phyloP scores from a whole-genome alignment of 2,329 filamentous ascomycete species.

The Tolypocladium album region DNA sequence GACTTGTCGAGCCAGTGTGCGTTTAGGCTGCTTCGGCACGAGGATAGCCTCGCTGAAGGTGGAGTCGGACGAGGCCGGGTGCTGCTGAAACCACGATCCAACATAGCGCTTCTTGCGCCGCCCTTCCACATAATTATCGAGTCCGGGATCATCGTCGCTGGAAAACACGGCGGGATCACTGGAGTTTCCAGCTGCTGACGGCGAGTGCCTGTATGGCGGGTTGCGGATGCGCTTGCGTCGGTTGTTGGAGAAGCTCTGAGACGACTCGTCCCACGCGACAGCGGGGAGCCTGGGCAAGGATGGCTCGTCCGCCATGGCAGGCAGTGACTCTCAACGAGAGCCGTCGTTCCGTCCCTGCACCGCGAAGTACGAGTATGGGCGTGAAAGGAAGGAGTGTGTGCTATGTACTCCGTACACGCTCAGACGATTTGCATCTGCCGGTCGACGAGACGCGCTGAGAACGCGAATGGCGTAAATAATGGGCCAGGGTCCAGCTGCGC shows the following conservation, averaged over 20 bases:
- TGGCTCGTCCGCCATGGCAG: constrained; percentile 28
- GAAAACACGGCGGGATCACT: constrained; percentile 65
- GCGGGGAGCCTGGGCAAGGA: constrained; percentile 27
- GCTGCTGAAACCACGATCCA: constrained; percentile 59
- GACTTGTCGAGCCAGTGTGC: constrained; percentile 45
- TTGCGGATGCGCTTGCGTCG: constrained; percentile 27
- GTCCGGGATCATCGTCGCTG: constrained; percentile 57
- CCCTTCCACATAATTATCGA: constrained; percentile 52
- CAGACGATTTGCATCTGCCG: neutral
- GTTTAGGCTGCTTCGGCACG: constrained; percentile 29
- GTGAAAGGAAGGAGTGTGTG: neutral
- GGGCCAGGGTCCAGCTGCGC: neutral
- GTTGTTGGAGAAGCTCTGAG: constrained; percentile 27
- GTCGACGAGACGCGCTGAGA: neutral
- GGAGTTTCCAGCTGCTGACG: constrained; percentile 38
- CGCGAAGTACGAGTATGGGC: neutral
- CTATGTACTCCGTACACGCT: no score
- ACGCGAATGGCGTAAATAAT: neutral
- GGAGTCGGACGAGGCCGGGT: constrained; percentile 38
- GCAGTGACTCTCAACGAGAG: neutral
- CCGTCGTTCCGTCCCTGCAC: neutral
- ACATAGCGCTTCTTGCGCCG: constrained; percentile 51
- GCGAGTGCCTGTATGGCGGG: constrained; percentile 14
- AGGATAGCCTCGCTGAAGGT: constrained; percentile 28
- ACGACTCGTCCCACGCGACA: constrained; percentile 26